These are phyloP conservation scores for Nigrospora sphaerica DNA, from an alignment of 2,329 filamentous ascomycete species.

Conservation along the genomic window DNA sequence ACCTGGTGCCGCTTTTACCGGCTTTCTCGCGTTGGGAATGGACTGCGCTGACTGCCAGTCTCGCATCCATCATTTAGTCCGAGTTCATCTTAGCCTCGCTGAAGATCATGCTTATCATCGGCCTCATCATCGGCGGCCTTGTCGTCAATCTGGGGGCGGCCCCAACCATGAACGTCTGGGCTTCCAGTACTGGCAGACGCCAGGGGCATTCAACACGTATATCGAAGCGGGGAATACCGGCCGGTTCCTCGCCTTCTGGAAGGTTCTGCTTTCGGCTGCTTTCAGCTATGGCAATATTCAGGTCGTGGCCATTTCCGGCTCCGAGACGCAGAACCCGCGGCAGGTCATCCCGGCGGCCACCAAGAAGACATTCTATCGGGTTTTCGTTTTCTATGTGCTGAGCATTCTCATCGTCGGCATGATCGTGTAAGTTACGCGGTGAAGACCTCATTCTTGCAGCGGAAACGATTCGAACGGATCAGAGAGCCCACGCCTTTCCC, in stretches of 20 bases:
- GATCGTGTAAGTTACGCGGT: slow-evolving; percentile 35
- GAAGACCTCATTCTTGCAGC: no score
- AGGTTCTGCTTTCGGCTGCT: not conserved
- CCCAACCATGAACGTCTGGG: not conserved
- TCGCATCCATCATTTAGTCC: no score
- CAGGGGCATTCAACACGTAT: slow-evolving; percentile 2
- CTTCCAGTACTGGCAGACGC: slow-evolving; percentile 3
- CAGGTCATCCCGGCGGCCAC: slow-evolving; percentile 39
- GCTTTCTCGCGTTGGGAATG: no score
- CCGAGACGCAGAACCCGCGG: slow-evolving; percentile 46
- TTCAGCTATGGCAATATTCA: slow-evolving; percentile 44
- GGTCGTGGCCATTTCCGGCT: slow-evolving; percentile 46
- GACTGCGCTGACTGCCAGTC: no score
- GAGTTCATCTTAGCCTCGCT: slow-evolving; percentile 1
- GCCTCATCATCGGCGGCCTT: slow-evolving; percentile 2
- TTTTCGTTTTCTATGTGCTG: slow-evolving; percentile 48
- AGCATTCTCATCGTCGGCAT: slow-evolving; percentile 49
- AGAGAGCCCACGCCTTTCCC: no score
- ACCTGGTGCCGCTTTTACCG: no score
- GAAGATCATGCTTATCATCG: slow-evolving; percentile 3
- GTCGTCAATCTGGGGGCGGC: no score
- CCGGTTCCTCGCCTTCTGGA: not conserved
- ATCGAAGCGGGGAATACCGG: not conserved
- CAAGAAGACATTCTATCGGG: slow-evolving; percentile 49
- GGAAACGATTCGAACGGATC: no score